Evolutionary conservation across 345 rosid genomes (phyloP).

Genomic region (Nephelium lappaceum): DNA sequence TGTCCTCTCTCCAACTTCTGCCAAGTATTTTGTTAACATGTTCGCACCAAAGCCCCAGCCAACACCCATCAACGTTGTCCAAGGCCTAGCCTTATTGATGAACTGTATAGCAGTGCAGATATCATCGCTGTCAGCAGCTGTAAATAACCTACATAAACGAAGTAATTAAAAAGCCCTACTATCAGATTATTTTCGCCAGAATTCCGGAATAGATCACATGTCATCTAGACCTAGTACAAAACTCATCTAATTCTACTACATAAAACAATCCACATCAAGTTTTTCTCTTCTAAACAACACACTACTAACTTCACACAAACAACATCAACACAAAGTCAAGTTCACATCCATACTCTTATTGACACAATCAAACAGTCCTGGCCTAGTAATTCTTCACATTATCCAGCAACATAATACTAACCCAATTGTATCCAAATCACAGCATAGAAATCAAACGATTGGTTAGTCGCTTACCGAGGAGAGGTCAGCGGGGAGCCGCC

Average conservation of each 20-base stretch:
- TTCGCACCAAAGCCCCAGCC: conserved; percentile 95
- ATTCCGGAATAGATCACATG: neutral
- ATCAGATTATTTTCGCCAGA: conserved; percentile 20
- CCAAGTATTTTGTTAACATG: conserved; percentile 86
- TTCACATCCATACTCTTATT: neutral
- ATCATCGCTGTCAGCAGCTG: conserved; percentile 99
- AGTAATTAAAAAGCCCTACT: conserved; percentile 41
- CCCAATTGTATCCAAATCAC: neutral
- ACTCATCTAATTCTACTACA: neutral
- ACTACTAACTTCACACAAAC: neutral
- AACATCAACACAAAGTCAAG: neutral
- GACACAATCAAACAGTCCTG: neutral
- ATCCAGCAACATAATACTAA: neutral
- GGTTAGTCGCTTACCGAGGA: conserved; percentile 56
- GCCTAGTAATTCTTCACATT: neutral
- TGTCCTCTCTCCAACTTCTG: conserved; percentile 83
- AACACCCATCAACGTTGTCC: conserved; percentile 82
- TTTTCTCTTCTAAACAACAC: neutral
- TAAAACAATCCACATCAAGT: neutral
- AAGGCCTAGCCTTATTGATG: conserved; percentile 80
- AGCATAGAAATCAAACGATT: neutral
- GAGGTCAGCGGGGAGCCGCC: conserved; percentile 93
- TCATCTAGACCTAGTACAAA: neutral
- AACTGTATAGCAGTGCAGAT: conserved; percentile 71
- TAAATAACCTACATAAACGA: conserved; percentile 79